Percentiles rank a stretch among this genome's conserved stretches.
Evolutionary conservation across 2,329 filamentous ascomycete genomes (phyloP).

Genomic region (Byssoonygena ceratinophila): DNA sequence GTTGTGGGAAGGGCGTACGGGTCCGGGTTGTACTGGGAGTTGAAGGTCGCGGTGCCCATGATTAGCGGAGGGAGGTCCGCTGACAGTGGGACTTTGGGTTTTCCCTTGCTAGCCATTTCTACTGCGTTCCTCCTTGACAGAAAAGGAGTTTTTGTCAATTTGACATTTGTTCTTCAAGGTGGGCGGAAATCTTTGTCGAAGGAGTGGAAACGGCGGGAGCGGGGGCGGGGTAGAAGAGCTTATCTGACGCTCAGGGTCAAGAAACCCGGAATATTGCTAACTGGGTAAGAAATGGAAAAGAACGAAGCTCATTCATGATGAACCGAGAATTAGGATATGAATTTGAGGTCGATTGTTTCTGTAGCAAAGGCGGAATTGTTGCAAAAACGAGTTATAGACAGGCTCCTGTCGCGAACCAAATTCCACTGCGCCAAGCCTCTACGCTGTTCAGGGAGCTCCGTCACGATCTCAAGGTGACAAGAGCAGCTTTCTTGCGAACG

Average conservation of each 20-base stretch:
- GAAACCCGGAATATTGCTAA: background rate
- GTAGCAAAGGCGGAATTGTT: too few species aligned
- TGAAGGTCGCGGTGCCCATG: conserved; percentile 43
- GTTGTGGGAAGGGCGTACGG: conserved; percentile 42
- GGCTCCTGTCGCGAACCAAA: too few species aligned
- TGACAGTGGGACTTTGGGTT: conserved; percentile 28
- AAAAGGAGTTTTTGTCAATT: background rate
- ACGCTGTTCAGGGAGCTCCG: too few species aligned
- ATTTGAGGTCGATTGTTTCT: too few species aligned
- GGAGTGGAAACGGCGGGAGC: background rate
- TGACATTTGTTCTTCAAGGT: background rate
- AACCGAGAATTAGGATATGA: too few species aligned
- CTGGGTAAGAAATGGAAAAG: background rate
- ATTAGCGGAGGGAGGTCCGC: conserved; percentile 37
- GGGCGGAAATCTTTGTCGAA: background rate
- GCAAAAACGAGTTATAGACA: too few species aligned
- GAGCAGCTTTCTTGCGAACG: too few species aligned
- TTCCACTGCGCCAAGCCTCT: too few species aligned
- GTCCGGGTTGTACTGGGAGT: conserved; percentile 41
- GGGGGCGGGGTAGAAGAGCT: background rate
- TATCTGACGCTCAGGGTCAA: background rate
- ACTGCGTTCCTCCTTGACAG: background rate
- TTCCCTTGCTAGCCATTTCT: background rate
- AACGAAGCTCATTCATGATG: background rate
- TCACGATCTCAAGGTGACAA: too few species aligned